Evolutionary conservation across 371 early-diverging fungal species (phyloP).

Genomic region (Parasitella parasitica): DNA sequence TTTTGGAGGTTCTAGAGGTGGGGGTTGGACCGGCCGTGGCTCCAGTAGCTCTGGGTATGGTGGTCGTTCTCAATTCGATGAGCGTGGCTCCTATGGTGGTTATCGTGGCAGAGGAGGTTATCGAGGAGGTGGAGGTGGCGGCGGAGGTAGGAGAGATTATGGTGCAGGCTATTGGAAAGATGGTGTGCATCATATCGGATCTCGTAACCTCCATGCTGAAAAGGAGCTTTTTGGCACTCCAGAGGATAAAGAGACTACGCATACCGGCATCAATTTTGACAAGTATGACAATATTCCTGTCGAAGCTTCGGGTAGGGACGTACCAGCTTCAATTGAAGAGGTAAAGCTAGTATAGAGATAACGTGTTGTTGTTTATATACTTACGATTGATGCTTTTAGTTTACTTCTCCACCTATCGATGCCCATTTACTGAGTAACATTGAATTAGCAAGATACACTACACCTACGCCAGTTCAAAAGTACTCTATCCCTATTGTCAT

Average conservation of each 20-base stretch:
- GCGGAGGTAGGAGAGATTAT: constrained; percentile 38
- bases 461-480: constrained; percentile 96
- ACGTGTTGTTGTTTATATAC: constrained; percentile 26
- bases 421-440: constrained; percentile 89
- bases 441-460: constrained; percentile 84
- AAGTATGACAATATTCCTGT: constrained; percentile 97
- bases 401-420: constrained; percentile 78
- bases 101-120: constrained; percentile 30
- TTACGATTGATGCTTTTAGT: constrained; percentile 15
- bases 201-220: constrained; percentile 75
- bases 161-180: constrained; percentile 68
- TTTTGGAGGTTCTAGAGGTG: constrained; percentile 7
- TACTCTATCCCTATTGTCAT: constrained; percentile 89
- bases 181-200: constrained; percentile 70
- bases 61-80: constrained; percentile 25
- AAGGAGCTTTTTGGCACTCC: constrained; percentile 72
- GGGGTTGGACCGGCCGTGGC: constrained; percentile 34
- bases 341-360: background rate
- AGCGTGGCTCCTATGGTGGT: constrained; percentile 56
- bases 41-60: constrained; percentile 43
- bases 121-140: constrained; percentile 6
- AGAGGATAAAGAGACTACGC: constrained; percentile 67
- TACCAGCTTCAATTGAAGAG: constrained; percentile 67
- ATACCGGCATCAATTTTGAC: constrained; percentile 94
- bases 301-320: constrained; percentile 83